Conservation (phyloP, 768 basidiomycete species). For the Serendipita sp. region DNA sequence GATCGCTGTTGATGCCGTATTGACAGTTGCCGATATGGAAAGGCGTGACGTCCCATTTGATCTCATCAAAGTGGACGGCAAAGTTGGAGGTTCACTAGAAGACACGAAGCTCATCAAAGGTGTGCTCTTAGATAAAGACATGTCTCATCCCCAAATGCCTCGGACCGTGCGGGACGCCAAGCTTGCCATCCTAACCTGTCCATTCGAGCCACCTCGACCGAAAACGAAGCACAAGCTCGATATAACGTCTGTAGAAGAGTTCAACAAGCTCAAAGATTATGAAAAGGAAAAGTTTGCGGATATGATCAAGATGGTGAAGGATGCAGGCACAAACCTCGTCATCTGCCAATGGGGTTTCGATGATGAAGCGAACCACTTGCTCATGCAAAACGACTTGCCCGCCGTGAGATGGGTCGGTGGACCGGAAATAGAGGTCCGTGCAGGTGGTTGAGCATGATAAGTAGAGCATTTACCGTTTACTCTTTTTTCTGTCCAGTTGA, state of each 20-base stretch:
- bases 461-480: neutral
- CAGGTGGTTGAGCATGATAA: neutral
- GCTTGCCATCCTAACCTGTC: constrained; percentile 93
- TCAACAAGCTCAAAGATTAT: constrained; percentile 83
- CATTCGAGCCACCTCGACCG: constrained; percentile 95
- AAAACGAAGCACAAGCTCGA: constrained; percentile 99
- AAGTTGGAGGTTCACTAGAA: constrained; percentile 91
- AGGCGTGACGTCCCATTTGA: constrained; percentile 93
- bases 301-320: constrained; percentile 94
- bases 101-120: constrained; percentile 93
- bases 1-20: constrained; percentile 94
- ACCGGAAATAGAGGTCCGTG: constrained; percentile 85
- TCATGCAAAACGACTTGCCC: constrained; percentile 96
- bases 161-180: constrained; percentile 72
- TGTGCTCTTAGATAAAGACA: constrained; percentile 98
- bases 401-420: constrained; percentile 99
- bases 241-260: constrained; percentile 92
- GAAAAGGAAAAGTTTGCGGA: constrained; percentile 92
- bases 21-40: constrained; percentile 87
- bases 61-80: constrained; percentile 97
- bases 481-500: constrained; percentile 38
- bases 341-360: constrained; percentile 99
- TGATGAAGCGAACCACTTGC: constrained; percentile 93
- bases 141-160: constrained; percentile 99
- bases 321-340: constrained; percentile 93